Conservation (phyloP, 208 protist species). For the Naegleria fowleri region DNA sequence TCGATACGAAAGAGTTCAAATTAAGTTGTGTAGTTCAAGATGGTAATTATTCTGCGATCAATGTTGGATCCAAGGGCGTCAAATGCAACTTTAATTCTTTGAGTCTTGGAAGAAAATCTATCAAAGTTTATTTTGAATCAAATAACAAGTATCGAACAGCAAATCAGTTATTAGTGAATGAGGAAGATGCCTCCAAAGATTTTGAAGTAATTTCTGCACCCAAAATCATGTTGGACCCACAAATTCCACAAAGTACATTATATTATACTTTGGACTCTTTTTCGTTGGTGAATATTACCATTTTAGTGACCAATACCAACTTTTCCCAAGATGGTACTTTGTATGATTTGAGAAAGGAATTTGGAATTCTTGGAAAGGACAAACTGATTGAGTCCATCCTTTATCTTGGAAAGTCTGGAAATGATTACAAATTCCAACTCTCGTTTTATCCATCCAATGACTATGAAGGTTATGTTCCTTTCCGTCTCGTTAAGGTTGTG, state of each 20-base stretch:
- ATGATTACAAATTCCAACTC: background rate
- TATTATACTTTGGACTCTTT: background rate
- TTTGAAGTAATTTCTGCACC: background rate
- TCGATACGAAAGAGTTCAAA: background rate
- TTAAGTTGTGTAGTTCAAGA: background rate
- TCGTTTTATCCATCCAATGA: background rate
- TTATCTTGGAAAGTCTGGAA: background rate
- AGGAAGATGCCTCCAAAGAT: background rate
- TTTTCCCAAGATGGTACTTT: background rate
- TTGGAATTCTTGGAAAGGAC: background rate
- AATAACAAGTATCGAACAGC: background rate
- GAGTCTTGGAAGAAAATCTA: background rate
- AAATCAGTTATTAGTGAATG: background rate
- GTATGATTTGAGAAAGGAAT: background rate
- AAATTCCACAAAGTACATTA: background rate
- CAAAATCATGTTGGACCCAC: background rate
- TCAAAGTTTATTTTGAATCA: background rate
- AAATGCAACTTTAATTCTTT: background rate
- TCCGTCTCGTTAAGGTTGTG: background rate
- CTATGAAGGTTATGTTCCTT: background rate
- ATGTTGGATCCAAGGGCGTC: background rate
- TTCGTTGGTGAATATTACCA: background rate
- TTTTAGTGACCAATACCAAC: background rate
- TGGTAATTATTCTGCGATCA: background rate
- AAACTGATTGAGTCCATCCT: background rate